Conservation (phyloP, 176 grass and related monocot species). For the Chloris gayana region DNA sequence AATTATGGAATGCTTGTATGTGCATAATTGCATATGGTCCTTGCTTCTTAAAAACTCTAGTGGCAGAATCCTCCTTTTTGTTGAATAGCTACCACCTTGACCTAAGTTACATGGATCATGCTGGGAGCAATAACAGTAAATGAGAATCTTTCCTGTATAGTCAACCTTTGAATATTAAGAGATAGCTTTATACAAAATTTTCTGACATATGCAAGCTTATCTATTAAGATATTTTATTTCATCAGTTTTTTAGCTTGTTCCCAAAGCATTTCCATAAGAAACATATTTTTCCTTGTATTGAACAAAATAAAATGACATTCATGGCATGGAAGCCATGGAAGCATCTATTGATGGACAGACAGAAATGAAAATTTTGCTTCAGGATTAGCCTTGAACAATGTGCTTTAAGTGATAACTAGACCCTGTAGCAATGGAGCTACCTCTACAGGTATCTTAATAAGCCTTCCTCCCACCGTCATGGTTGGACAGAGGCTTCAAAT, state of each 20-base stretch:
- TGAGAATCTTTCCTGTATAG: not conserved
- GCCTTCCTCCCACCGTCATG: not conserved
- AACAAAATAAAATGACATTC: too few relatives aligned
- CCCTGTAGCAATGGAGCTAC: not conserved
- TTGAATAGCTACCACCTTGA: not conserved
- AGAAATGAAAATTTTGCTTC: not conserved
- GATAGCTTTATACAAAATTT: not conserved
- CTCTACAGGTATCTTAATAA: not conserved
- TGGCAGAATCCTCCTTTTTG: not conserved
- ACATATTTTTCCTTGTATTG: too few relatives aligned
- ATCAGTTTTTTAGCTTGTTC: not conserved
- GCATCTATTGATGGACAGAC: not conserved
- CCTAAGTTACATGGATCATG: not conserved
- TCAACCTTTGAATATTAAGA: not conserved
- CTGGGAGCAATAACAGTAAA: not conserved
- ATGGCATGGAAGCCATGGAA: not conserved
- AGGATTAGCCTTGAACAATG: not conserved
- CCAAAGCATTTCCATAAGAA: not conserved
- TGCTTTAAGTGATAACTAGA: not conserved
- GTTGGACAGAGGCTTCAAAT: not conserved
- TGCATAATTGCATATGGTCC: not conserved
- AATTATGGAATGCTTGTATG: not conserved
- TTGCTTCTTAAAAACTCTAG: slow-evolving; percentile 1
- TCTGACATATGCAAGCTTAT: not conserved
- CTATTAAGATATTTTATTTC: not conserved